These are phyloP conservation scores for Arxiozyma heterogenica DNA, from an alignment of 1,139 yeast genomes.

Conservation along the genomic window DNA sequence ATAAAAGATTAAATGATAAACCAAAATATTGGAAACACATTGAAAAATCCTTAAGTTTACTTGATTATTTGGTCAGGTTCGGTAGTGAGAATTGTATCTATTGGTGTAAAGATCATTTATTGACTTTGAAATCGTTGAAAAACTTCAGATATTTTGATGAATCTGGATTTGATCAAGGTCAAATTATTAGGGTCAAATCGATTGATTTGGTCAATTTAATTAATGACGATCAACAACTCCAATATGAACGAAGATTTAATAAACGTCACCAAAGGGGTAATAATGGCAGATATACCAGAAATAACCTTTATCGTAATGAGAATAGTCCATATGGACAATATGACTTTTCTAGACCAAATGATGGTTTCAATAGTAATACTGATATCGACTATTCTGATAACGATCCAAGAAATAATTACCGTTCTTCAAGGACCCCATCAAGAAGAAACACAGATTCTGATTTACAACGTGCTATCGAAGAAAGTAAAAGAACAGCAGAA, in stretches of 20 bases:
- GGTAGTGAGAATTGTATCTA: constrained; percentile 88
- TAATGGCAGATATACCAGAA: constrained; percentile 25
- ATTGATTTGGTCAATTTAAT: constrained; percentile 74
- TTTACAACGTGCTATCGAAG: constrained; percentile 71
- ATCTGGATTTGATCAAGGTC: constrained; percentile 77
- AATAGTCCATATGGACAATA: not conserved
- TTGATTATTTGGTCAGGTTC: constrained; percentile 77
- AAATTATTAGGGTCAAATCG: constrained; percentile 82
- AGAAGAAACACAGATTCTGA: constrained; percentile 49
- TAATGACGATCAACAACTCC: constrained; percentile 74
- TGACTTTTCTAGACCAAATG: not conserved
- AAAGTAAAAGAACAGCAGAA: constrained; percentile 74
- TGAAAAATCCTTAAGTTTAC: constrained; percentile 81
- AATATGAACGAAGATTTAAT: constrained; percentile 49
- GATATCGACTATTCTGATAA: not conserved
- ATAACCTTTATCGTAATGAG: constrained; percentile 50
- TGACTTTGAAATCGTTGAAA: constrained; percentile 79
- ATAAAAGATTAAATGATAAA: constrained; percentile 86
- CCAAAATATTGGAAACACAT: constrained; percentile 98
- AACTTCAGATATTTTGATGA: constrained; percentile 87
- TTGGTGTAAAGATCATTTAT: constrained; percentile 89
- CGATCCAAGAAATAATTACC: not conserved
- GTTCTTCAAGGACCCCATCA: not conserved
- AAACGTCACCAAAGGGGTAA: constrained; percentile 31
- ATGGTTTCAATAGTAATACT: not conserved